Evolutionary conservation across 805 yeast species (phyloP), one percentile per base, ranked within the genome.

Genomic region (Saccharomycopsis sp.): DNA sequence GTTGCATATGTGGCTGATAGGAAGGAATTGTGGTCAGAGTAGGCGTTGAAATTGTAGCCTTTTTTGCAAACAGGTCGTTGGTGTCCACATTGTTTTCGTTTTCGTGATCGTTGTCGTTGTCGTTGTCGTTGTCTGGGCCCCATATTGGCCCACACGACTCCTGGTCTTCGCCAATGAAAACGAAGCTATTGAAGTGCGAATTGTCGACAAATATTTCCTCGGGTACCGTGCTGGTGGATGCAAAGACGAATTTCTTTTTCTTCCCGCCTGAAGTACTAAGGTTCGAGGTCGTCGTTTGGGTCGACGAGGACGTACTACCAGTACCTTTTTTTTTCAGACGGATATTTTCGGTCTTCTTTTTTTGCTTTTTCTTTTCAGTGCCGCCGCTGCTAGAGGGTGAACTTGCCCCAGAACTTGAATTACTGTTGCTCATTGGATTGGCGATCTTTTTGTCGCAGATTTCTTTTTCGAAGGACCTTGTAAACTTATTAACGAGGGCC

Each of bases 111-210:
- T 44, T 44, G 21, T 44, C 21, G 21, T 44, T 44, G 21, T 44
- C 21, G 21, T 44, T 44, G 21, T 48, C 21, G 24, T 54, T 51
- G 14, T 9, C 24, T 12, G 57, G 58, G 8, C 62, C 62, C 40
- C 54, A 59, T 8, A 57, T 24, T n/a, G 57, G 55, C 14, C 57
- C 58, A 16, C 54, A 59, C 34, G 60, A 52, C 50, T 59, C 60
- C 21, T 54, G 60, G 29, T 57, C 60, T 37, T 59, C 62, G 20
- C 47, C 37, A 15, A 59, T 59, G 29, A 59, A 59, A 7, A 54
- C 54, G 14, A 59, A 41, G 16, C 53, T 53, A 51, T 44, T 56
- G 18, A 51, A 56, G 18, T 44, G 48, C 7, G 34, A 37, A 44
- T 34, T 56, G 24, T 59, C 62, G 23, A 44, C 50, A 24, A 57